Conservation (phyloP, 192 early-diverging fungal genomes). For the Mortierella claussenii region DNA sequence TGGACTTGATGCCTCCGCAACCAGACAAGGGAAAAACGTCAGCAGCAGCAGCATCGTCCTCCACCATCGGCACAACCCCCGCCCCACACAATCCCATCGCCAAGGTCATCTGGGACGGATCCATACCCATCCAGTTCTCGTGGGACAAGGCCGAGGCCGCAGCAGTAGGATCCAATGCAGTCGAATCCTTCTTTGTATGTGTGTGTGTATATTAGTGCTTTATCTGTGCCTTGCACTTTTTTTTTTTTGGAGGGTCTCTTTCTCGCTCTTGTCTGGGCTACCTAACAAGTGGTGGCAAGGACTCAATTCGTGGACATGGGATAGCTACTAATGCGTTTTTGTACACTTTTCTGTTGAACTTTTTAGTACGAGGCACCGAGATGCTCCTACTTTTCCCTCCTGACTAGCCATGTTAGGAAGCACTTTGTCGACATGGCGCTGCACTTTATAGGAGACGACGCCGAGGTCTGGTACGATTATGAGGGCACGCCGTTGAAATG, state of each 20-base stretch:
- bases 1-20: conserved; percentile 38
- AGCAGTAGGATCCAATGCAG: conserved; percentile 46
- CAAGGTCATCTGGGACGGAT: conserved; percentile 60
- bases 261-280: no score
- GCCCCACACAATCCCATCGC: conserved; percentile 58
- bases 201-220: no score
- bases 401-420: conserved; percentile 63
- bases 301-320: no score
- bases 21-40: conserved; percentile 45
- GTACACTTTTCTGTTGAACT: neutral
- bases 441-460: conserved; percentile 56
- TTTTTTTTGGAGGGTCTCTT: no score
- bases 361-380: conserved; percentile 64
- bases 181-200: conserved; percentile 52
- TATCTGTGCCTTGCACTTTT: no score
- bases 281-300: no score
- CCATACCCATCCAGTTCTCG: conserved; percentile 58
- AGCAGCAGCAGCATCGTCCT: conserved; percentile 28
- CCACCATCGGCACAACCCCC: conserved; percentile 12
- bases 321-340: no score
- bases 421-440: conserved; percentile 58
- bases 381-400: conserved; percentile 67
- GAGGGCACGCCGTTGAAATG: conserved; percentile 80
- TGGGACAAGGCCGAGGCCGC: conserved; percentile 49
- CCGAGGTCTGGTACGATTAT: conserved; percentile 80